Evolutionary conservation across 2,329 filamentous ascomycete genomes (phyloP), one percentile per base, ranked within the genome.

Genomic region (Trichoderma oligosporum): DNA sequence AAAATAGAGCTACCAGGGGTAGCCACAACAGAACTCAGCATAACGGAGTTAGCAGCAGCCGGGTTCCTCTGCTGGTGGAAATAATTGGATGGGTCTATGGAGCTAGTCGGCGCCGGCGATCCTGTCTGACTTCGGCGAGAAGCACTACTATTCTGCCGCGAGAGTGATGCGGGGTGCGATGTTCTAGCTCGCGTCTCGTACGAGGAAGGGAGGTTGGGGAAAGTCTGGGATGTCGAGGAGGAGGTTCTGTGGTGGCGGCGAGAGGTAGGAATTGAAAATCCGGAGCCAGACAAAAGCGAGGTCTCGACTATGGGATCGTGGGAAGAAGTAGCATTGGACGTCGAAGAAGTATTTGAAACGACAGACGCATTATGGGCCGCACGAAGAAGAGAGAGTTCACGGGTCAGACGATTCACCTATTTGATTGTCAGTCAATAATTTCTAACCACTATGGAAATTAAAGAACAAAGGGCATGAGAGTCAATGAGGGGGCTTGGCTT

Each of bases 361-460:
- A 85, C 83, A 0, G 84, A 87, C 6, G 83, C 83, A 66, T 87
- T 87, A 58, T 87, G 83, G 22, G 82, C 81, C 27, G 82, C 80
- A 55, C 92, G 88, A n/a, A 97, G 84, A 52, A 91, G 79, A 14
- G 87, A 86, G 33, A 97, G 84, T 70, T 97, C 93, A 57, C 93
- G 88, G 0, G 90, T 96, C 29, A 97, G 80, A 31, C 93, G 90
- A 75, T 97, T 97, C 60, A 97, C 89, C 90, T 93, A 68, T 5
- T 9, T 42, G 11, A 20, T 33, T n/a, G 44, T 56, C 53, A 56
- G 53, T 41, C 44, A 35, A 42, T 31, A 7, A 25, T 56, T 16
- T 42, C 42, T n/a, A n/a, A n/a, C n/a, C n/a, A n/a, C n/a, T n/a
- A n/a, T n/a, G n/a, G n/a, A n/a, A n/a, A 6, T 44, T 22, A 44